Conservation (phyloP, 495 filamentous ascomycete species). For the Aspergillus ellipticus region DNA sequence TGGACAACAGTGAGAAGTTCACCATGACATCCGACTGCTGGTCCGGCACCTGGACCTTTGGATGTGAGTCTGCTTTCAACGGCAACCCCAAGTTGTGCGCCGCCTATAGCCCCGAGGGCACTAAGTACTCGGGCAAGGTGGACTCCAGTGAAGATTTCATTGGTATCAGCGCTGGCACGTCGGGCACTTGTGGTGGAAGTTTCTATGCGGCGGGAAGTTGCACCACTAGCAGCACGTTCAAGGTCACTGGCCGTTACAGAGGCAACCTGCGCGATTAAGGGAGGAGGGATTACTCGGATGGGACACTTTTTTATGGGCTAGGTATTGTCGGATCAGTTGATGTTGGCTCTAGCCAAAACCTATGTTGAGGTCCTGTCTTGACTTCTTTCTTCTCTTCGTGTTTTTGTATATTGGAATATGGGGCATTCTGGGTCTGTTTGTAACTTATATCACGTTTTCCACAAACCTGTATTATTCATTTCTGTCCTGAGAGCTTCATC, state of each 20-base stretch:
- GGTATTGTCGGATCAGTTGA: too few relatives aligned
- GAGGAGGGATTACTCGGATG: too few relatives aligned
- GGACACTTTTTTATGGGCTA: too few relatives aligned
- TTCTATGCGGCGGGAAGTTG: not conserved
- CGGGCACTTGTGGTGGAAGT: not conserved
- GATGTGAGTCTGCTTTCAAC: not conserved
- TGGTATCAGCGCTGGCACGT: not conserved
- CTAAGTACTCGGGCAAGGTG: not conserved
- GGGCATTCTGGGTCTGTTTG: too few relatives aligned
- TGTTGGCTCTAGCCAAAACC: too few relatives aligned
- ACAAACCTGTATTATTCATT: too few relatives aligned
- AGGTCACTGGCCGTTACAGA: not conserved
- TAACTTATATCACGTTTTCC: too few relatives aligned
- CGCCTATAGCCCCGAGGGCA: not conserved
- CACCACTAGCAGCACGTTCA: not conserved
- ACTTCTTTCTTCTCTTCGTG: too few relatives aligned
- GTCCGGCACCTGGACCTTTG: not conserved
- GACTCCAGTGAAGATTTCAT: not conserved
- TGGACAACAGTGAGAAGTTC: not conserved
- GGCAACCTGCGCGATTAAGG: not conserved
- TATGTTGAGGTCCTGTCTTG: too few relatives aligned
- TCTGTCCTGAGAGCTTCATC: too few relatives aligned
- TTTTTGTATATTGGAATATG: too few relatives aligned
- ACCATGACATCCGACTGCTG: not conserved
- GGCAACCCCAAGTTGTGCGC: not conserved